Percentiles rank a stretch among this genome's conserved stretches.
These are phyloP conservation scores for Xylaria sp. DNA, from an alignment of 2,329 filamentous ascomycete species.

Conservation along the genomic window DNA sequence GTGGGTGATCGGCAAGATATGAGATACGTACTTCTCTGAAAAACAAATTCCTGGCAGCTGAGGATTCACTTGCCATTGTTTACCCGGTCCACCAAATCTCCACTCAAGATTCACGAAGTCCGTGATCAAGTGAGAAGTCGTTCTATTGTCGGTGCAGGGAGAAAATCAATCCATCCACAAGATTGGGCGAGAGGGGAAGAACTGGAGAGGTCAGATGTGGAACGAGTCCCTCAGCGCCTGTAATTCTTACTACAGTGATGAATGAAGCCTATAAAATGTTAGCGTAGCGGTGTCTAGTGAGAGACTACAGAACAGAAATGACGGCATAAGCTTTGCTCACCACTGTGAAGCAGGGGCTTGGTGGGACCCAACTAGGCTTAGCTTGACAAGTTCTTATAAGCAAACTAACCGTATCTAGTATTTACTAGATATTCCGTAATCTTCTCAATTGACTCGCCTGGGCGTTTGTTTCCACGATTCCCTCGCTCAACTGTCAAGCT, in stretches of 20 bases:
- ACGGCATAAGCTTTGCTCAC: neutral
- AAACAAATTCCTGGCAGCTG: conserved; percentile 28
- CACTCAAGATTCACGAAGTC: neutral
- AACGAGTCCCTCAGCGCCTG: neutral
- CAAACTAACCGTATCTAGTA: too few relatives aligned
- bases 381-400: too few relatives aligned
- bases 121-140: neutral
- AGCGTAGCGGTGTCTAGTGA: neutral
- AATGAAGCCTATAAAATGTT: conserved; percentile 1
- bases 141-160: neutral
- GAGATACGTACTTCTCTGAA: conserved; percentile 32
- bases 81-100: conserved; percentile 5
- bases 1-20: neutral
- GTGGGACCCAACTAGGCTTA: too few relatives aligned
- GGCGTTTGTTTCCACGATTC: too few relatives aligned
- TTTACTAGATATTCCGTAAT: too few relatives aligned
- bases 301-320: neutral
- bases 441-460: too few relatives aligned
- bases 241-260: neutral
- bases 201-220: neutral
- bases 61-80: conserved; percentile 25
- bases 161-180: neutral
- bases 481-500: too few relatives aligned
- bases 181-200: neutral
- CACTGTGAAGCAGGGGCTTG: too few relatives aligned